A percentile compares a stretch with the other conserved stretches of the same genome.
These are phyloP conservation scores for Naumovozyma castellii DNA, from an alignment of 805 yeast species.

Conservation along the genomic window DNA sequence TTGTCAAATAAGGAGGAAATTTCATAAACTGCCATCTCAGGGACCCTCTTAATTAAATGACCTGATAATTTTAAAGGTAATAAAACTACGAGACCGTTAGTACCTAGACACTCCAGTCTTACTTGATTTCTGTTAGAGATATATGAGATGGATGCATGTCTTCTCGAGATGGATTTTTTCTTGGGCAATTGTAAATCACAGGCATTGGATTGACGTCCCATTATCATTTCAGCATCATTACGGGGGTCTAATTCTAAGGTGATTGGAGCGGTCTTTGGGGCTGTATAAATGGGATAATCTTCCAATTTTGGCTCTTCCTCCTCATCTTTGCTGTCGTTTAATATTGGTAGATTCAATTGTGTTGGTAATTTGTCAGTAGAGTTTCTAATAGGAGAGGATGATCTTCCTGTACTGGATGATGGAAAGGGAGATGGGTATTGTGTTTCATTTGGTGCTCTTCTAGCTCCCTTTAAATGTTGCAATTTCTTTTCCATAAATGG, in stretches of 20 bases:
- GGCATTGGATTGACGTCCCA: constrained; percentile 25
- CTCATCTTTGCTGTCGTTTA: no score
- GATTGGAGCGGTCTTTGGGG: background rate
- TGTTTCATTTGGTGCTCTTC: background rate
- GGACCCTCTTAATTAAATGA: no score
- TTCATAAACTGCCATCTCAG: no score
- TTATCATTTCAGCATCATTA: constrained; percentile 14
- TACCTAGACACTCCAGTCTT: constrained; percentile 62
- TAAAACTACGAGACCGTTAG: constrained; percentile 66
- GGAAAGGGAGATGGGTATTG: constrained; percentile 67
- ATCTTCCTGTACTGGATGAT: constrained; percentile 41
- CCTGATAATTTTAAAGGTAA: constrained; percentile 50
- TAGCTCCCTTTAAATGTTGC: no score
- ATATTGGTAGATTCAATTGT: no score
- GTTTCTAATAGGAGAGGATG: constrained; percentile 34
- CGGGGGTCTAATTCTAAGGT: constrained; percentile 13
- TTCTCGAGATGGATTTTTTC: constrained; percentile 26
- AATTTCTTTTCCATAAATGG: no score
- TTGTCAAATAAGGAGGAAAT: no score
- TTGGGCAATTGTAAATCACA: constrained; percentile 28
- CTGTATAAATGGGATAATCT: constrained; percentile 3
- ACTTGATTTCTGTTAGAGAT: constrained; percentile 34
- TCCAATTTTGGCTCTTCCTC: no score
- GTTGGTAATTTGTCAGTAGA: no score
- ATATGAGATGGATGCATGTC: constrained; percentile 33